Base-by-base conservation (phyloP, 2,329 filamentous ascomycete genomes). In the Diaporthe nobilis region DNA sequence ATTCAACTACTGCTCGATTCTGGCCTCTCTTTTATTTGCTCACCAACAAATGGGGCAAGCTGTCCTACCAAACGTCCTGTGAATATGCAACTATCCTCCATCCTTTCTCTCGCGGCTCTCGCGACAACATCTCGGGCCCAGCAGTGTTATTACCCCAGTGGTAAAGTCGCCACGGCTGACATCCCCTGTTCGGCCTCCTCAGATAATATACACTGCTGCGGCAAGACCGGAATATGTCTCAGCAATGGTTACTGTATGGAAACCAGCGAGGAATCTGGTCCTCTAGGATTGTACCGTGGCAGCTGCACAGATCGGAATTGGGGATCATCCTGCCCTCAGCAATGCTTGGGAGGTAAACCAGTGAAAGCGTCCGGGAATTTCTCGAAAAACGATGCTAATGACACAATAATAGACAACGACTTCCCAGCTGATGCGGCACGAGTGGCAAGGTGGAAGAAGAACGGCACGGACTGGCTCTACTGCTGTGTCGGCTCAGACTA, bases 261-360 rank as follows among this genome's bases (percentile, higher is more conserved):
- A 22, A 67, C 61, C 9, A 67, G 61, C 15, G 61, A 67, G 42
- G 61, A 34, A 15, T 67, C 42, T 1, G 42, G 42, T 20, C 61
- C 61, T 28, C 25, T 49, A 5, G 61, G 61, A 8, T 20, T 67
- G 25, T 65, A 65, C 42, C 61, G 61, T 5, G 61, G 61, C 9
- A 49, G 61, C 28, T 65, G 61, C 37, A 65, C 61, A 49, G 61
- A 65, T 65, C 42, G 61, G 17, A 65, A 65, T 34, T 49, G 42
- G 61, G 61, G 61, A 1, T 37, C 42, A 22, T 65, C 61, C n/a
- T 65, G 61, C 28, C 61, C 42, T 9, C 61, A 65, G 20, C 4
- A 65, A 6, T 65, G 61, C 28, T 65, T 65, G 61, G 28, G 42
- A 49, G 61, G 61, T 49, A 34, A 34, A 28, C 42, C 12, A 42